Evolutionary conservation across 495 filamentous ascomycete species (phyloP).

Genomic region (Podospora didyma): DNA sequence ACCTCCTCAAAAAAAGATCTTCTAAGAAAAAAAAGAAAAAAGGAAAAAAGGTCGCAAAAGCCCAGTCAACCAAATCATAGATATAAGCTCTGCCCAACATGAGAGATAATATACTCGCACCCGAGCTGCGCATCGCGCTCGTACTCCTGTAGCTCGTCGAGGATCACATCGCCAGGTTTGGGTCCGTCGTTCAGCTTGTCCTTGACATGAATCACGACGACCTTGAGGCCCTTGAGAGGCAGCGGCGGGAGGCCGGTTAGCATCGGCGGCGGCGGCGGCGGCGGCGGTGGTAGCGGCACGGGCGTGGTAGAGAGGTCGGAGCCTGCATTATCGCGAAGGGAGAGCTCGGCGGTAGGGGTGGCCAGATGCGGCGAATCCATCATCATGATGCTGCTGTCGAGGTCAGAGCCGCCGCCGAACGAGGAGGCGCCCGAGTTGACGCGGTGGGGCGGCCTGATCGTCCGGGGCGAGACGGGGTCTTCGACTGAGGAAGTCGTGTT

Average conservation of each 20-base stretch:
- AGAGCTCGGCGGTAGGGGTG: conserved; percentile 35
- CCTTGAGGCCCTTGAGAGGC: conserved; percentile 47
- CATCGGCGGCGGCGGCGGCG: conserved; percentile 10
- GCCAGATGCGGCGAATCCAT: conserved; percentile 28
- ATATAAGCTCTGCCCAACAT: conserved; percentile 44
- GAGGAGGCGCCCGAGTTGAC: neutral
- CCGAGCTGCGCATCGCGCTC: conserved; percentile 62
- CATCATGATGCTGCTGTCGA: neutral
- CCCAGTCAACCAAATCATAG: conserved; percentile 26
- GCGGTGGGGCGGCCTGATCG: conserved; percentile 8
- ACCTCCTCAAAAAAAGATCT: too few relatives aligned
- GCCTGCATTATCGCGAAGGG: conserved; percentile 28
- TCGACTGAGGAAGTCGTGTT: neutral
- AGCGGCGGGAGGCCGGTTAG: conserved; percentile 2
- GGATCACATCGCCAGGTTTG: conserved; percentile 57
- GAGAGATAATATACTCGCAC: conserved; percentile 70
- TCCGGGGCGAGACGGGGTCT: conserved; percentile 36
- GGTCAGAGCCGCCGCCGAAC: neutral
- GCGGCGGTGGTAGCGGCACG: neutral
- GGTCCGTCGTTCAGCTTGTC: conserved; percentile 65
- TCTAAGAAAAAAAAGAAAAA: neutral
- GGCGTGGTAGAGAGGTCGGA: conserved; percentile 14
- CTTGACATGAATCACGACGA: conserved; percentile 81
- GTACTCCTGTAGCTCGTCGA: conserved; percentile 60
- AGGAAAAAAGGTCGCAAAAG: too few relatives aligned